These are phyloP conservation scores for Posidonia australis DNA, from an alignment of 106 monocot species.

Conservation along the genomic window DNA sequence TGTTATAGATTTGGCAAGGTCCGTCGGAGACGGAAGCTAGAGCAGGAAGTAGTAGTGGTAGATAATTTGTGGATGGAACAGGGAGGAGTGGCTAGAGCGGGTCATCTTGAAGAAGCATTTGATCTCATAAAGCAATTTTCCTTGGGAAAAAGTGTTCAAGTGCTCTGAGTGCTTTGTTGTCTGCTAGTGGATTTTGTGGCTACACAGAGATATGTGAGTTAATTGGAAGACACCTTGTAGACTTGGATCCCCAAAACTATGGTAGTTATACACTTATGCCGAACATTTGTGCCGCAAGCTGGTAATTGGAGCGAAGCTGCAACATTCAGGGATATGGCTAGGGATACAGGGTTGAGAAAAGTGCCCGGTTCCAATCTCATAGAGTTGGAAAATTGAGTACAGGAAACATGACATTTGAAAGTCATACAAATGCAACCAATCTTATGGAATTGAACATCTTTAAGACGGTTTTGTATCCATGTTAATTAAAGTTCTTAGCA, in stretches of 20 bases:
- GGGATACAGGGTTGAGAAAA: constrained; percentile 27
- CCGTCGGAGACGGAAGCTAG: too few species aligned
- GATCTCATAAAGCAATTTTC: constrained; percentile 20
- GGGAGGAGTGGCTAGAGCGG: constrained; percentile 49
- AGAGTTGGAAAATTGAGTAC: too few species aligned
- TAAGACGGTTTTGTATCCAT: too few species aligned
- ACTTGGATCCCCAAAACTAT: constrained; percentile 27
- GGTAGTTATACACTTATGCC: constrained; percentile 35
- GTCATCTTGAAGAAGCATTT: constrained; percentile 44
- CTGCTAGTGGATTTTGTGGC: constrained; percentile 41
- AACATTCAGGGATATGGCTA: constrained; percentile 16
- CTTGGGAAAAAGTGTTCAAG: constrained; percentile 16
- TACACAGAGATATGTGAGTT: constrained; percentile 34
- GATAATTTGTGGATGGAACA: too few species aligned
- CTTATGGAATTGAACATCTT: too few species aligned
- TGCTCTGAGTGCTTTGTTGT: constrained; percentile 38
- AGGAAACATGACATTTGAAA: too few species aligned
- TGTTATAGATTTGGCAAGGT: too few species aligned
- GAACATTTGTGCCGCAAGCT: constrained; percentile 27
- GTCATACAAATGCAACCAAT: too few species aligned
- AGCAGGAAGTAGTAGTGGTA: too few species aligned
- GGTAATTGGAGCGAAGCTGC: constrained; percentile 41
- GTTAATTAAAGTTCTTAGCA: too few species aligned
- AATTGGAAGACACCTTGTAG: constrained; percentile 29
- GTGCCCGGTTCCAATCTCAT: constrained; percentile 28